A percentile compares a stretch with the other conserved stretches of the same genome.
phyloP scores from a whole-genome alignment of 2,329 filamentous ascomycete genomes.

The Aspergillus phoenicis region DNA sequence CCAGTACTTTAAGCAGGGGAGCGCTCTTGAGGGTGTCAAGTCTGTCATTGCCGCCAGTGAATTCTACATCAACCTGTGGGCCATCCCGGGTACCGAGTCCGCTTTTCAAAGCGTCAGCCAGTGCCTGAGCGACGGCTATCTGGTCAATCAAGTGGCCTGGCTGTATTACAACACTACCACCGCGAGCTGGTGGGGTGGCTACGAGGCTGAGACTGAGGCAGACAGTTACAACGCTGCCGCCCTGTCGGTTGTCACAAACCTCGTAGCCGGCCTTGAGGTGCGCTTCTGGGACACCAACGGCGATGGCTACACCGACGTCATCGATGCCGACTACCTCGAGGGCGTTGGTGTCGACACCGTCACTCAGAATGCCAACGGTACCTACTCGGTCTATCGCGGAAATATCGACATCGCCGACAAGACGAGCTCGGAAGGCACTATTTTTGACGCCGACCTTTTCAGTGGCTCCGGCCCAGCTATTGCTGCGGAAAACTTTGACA shows the following conservation, averaged over 20 bases:
- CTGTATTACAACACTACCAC: conserved; percentile 1
- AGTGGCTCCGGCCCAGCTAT: not conserved
- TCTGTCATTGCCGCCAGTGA: not conserved
- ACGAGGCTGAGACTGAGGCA: conserved; percentile 2
- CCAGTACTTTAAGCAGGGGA: conserved; percentile 4
- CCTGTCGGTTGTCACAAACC: not conserved
- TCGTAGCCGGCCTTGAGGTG: conserved; percentile 1
- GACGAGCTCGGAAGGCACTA: not conserved
- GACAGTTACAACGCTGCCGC: conserved; percentile 1
- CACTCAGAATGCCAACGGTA: not conserved
- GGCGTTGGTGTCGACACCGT: conserved; percentile 1
- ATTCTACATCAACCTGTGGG: conserved; percentile 4
- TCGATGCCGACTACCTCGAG: conserved; percentile 6
- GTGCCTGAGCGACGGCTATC: conserved; percentile 3
- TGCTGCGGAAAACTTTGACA: not conserved
- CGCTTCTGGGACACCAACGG: conserved; percentile 5
- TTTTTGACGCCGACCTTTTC: conserved; percentile 1
- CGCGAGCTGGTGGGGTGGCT: not conserved
- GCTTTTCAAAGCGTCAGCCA: not conserved
- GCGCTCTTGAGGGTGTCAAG: conserved; percentile 1
- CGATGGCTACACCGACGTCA: conserved; percentile 5
- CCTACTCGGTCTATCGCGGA: conserved; percentile 2
- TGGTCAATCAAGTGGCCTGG: conserved; percentile 3
- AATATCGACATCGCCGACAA: conserved; percentile 3
- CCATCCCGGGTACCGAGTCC: conserved; percentile 3